These are phyloP conservation scores for Ophiostoma himal-ulmi DNA, from an alignment of 2,329 filamentous ascomycete genomes.

Conservation along the genomic window DNA sequence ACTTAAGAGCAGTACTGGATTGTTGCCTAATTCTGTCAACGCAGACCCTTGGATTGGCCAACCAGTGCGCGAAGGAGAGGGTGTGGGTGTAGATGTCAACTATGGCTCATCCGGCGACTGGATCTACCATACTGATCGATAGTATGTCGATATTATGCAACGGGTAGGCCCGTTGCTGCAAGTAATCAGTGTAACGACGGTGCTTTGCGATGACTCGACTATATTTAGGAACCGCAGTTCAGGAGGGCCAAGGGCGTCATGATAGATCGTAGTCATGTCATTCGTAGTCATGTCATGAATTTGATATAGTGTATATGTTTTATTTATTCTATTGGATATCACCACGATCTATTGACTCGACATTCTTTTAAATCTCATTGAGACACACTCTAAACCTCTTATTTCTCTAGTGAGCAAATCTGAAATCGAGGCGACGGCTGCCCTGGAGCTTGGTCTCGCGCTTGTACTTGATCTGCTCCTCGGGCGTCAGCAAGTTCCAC, in stretches of 20 bases:
- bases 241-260: no score
- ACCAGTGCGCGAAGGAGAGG: no score
- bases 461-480: slow-evolving; percentile 47
- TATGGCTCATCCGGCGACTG: neutral
- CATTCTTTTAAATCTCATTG: no score
- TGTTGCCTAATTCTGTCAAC: no score
- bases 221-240: neutral
- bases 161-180: neutral
- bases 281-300: no score
- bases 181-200: neutral
- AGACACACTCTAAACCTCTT: no score
- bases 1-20: no score
- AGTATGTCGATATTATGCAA: neutral
- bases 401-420: slow-evolving; percentile 30
- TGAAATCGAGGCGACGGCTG: slow-evolving; percentile 41
- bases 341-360: neutral
- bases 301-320: neutral
- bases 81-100: neutral
- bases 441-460: slow-evolving; percentile 39
- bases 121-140: neutral
- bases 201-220: neutral
- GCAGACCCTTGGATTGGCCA: no score
- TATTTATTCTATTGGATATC: neutral
- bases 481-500: slow-evolving; percentile 46
- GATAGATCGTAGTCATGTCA: no score